Conservation (phyloP, 345 rosid species). For the Limnanthes douglasii region DNA sequence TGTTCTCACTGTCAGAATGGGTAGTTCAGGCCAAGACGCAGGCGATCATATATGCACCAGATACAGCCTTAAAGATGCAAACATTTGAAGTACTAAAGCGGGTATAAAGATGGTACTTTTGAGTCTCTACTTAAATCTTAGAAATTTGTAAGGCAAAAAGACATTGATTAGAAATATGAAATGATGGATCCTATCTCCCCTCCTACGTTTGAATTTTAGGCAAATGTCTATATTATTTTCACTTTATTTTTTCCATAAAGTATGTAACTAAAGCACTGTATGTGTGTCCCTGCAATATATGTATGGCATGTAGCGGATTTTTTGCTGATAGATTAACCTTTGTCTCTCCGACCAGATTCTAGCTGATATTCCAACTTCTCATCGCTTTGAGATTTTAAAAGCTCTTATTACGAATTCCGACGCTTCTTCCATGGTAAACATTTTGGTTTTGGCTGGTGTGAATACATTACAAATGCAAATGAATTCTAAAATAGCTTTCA, state of each 20-base stretch:
- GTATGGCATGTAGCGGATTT: no score
- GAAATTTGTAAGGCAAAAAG: not conserved
- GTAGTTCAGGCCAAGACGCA: slow-evolving; percentile 37
- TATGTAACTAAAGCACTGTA: no score
- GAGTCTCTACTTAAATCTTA: not conserved
- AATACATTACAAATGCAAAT: no score
- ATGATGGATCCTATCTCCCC: no score
- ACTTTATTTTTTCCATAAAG: slow-evolving; percentile 2
- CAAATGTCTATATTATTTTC: not conserved
- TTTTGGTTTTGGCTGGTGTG: no score
- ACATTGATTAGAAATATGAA: no score
- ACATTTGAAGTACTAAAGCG: slow-evolving; percentile 63
- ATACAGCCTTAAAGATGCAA: slow-evolving; percentile 38
- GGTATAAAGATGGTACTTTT: slow-evolving; percentile 23
- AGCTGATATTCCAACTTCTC: slow-evolving; percentile 55
- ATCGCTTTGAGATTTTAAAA: slow-evolving; percentile 41
- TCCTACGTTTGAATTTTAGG: slow-evolving; percentile 1
- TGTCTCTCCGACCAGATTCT: slow-evolving; percentile 41
- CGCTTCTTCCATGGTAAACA: slow-evolving; percentile 78
- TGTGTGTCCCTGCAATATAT: no score
- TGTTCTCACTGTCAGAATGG: slow-evolving; percentile 3
- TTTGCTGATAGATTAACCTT: no score
- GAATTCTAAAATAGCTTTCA: slow-evolving; percentile 4
- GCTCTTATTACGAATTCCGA: slow-evolving; percentile 38
- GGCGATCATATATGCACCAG: slow-evolving; percentile 39